phyloP scores from a whole-genome alignment of 2,329 filamentous ascomycete genomes.

The Lachnellula cervina region DNA sequence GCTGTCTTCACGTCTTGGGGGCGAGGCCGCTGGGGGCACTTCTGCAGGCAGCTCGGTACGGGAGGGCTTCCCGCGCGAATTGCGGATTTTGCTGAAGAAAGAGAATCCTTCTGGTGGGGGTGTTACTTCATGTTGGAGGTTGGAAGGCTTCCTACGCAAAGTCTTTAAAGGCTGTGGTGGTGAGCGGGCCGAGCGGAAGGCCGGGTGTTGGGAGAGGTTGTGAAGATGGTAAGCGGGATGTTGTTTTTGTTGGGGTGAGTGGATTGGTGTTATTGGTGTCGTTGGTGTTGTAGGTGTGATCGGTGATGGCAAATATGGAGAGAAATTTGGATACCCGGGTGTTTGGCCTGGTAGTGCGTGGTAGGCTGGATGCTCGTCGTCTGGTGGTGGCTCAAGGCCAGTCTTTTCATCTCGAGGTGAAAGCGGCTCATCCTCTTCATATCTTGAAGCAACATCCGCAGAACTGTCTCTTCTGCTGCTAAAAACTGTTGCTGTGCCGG shows the following conservation, averaged over 20 bases:
- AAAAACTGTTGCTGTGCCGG: neutral
- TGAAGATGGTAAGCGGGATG: slow-evolving; percentile 20
- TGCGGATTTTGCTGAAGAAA: neutral
- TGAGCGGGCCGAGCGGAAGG: slow-evolving; percentile 11
- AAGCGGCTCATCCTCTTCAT: slow-evolving; percentile 5
- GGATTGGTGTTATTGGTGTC: slow-evolving; percentile 12
- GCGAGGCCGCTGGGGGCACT: neutral
- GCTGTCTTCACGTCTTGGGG: neutral
- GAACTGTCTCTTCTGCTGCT: neutral
- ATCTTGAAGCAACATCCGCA: neutral
- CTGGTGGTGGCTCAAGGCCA: slow-evolving; percentile 10
- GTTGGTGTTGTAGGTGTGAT: slow-evolving; percentile 1
- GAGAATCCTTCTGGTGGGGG: neutral
- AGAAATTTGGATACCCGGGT: slow-evolving; percentile 9
- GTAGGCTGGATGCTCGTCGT: slow-evolving; percentile 17
- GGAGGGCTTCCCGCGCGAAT: neutral
- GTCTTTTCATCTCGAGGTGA: slow-evolving; percentile 13
- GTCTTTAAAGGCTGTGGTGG: neutral
- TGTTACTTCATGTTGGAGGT: slow-evolving; percentile 3
- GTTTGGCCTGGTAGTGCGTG: slow-evolving; percentile 12
- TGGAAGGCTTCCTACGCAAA: neutral
- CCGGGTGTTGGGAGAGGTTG: slow-evolving; percentile 16
- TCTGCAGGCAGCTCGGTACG: neutral
- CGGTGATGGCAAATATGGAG: slow-evolving; percentile 3
- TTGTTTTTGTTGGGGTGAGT: slow-evolving; percentile 8